Base-by-base conservation (phyloP, 176 grass and related monocot genomes). In the Bothriochloa decipiens region DNA sequence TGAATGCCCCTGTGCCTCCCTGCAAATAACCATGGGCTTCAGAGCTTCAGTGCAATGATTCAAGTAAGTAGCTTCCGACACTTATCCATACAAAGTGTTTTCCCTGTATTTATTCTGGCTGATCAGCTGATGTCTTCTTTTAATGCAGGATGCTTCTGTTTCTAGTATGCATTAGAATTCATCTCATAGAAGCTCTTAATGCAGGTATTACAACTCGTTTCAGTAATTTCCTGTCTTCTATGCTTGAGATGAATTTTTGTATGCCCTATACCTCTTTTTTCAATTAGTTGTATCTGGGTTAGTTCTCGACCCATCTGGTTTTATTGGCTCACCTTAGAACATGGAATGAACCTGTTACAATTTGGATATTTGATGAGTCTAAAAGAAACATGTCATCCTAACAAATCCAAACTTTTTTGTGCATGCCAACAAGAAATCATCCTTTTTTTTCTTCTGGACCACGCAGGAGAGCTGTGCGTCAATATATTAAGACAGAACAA, bases 111-210 rank as follows among this genome's bases (percentile, higher is more conserved):
- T 75, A 23, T 52, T 75, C 53, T 70, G 5, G 22, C 70, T 87
- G n/a, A n/a, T n/a, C n/a, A n/a, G n/a, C n/a, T n/a, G 11, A 84
- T 23, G 18, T 70, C 62, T 63, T 86, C 53, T 81, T 83, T 23
- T n/a, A 79, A 74, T 76, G 49, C 90, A 92, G 90, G 79, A 92
- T 7, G 71, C 83, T 29, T 62, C 74, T 6, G 73, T 87, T 84
- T 81, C 83, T 82, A 86, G 26, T 83, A 86, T 86, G 79, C 90
- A 83, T 42, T 80, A 85, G 29, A 91, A 57, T 67, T 74, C 83
- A 80, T 92, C 86, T 79, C 83, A 79, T 50, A 67, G 79, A 83
- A 86, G 68, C 83, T 68, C 18, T 45, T 75, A 39, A 70, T 79
- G 76, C 68, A 84, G 85, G 89, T 87, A 91, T 5, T 18, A 39